Evolutionary conservation across 257 asterid species (phyloP).

Genomic region (Solanum paucissectum): DNA sequence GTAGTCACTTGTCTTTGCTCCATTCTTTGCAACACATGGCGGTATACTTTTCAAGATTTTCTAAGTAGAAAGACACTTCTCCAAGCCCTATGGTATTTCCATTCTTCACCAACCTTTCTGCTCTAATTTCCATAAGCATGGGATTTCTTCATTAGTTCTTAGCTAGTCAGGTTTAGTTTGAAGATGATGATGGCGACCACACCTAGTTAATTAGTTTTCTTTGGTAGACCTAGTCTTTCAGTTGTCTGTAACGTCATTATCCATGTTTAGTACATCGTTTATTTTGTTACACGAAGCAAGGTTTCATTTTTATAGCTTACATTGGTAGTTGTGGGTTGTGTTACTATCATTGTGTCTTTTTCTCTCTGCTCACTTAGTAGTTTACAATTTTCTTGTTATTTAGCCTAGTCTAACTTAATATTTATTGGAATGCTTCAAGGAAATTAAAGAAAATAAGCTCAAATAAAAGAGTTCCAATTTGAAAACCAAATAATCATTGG

Average conservation of each 20-base stretch:
- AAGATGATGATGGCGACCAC: background rate
- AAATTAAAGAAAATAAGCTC: background rate
- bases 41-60: background rate
- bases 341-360: background rate
- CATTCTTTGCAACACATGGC: background rate
- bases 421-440: background rate
- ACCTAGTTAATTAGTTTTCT: background rate
- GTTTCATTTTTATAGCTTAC: background rate
- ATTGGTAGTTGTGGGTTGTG: constrained; percentile 1
- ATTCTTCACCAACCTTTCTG: background rate
- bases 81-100: background rate
- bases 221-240: background rate
- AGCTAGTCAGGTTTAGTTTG: background rate
- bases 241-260: background rate
- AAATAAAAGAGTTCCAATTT: background rate
- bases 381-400: background rate
- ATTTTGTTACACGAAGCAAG: background rate
- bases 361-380: background rate
- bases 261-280: background rate
- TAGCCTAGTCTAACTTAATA: background rate
- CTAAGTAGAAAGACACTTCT: background rate
- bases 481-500: background rate
- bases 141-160: background rate
- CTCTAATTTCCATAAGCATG: background rate
- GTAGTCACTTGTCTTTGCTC: background rate